Conservation (phyloP, 495 filamentous ascomycete genomes). For the Daldinia decipiens region DNA sequence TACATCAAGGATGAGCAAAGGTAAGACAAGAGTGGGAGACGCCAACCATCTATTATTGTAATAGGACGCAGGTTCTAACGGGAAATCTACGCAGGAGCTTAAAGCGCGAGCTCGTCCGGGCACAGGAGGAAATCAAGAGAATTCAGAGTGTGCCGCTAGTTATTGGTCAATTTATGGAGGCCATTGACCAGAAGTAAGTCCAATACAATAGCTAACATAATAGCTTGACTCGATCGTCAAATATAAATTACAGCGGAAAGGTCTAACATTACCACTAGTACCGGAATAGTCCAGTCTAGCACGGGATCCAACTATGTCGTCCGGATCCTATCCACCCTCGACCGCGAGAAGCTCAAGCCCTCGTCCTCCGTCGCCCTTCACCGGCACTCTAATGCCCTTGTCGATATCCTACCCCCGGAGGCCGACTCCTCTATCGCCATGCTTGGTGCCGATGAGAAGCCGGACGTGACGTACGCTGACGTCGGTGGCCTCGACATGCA, state of each 20-base stretch:
- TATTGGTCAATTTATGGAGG: conserved; percentile 99
- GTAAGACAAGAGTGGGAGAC: conserved; percentile 54
- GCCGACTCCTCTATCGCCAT: conserved; percentile 98
- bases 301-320: conserved; percentile 99
- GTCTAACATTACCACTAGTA: conserved; percentile 63
- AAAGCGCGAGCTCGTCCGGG: conserved; percentile 95
- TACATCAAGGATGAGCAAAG: conserved; percentile 99
- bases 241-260: neutral
- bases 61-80: conserved; percentile 18
- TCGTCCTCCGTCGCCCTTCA: conserved; percentile 97
- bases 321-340: conserved; percentile 96
- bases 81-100: conserved; percentile 73
- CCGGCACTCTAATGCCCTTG: conserved; percentile 96
- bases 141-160: conserved; percentile 98
- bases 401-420: conserved; percentile 97
- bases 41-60: neutral
- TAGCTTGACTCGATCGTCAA: neutral
- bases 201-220: neutral
- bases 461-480: conserved; percentile 97
- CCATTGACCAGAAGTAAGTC: conserved; percentile 96
- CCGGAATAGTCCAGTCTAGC: conserved; percentile 97
- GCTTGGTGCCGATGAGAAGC: conserved; percentile 95
- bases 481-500: conserved; percentile 99
- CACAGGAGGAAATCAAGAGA: conserved; percentile 99
- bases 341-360: conserved; percentile 96